Base-by-base conservation (phyloP, 495 filamentous ascomycete species). In the Xeromyces bisporus region DNA sequence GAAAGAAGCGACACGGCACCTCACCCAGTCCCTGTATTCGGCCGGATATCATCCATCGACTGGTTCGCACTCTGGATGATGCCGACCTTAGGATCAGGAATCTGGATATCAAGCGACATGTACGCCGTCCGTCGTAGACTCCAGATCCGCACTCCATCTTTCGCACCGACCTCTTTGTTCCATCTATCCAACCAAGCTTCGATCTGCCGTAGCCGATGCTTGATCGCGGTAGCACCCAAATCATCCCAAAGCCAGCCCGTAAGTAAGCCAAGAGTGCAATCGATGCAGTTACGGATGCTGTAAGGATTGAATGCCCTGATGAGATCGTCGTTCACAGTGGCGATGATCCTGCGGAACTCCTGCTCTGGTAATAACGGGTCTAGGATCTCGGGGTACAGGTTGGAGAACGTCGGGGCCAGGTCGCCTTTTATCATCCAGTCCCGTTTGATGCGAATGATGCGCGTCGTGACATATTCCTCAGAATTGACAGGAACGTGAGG, bases 231-330 rank as follows among this genome's bases (percentile, higher is more conserved):
- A 1, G 76, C 61, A 1, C 84, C 83, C 15, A 89, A 26, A 46
- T 96, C 89, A 30, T 99, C 89, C 80, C 81, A 93, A 9, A 94
- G 32, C 84, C 84, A 99, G 11, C 83, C 73, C 2, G 89, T 94
- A 16, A 80, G 48, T 25, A 93, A 46, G 0, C 85, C 84, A 38
- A 91, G 35, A 4, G 80, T 48, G 3, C 69, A 70, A 46, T 94
- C 86, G 2, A 91, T 26, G 46, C 80, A 74, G 36, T 83, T 87
- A 27, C 77, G 60, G 26, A 58, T 38, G 26, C 58, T 64, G 50
- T 68, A 83, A 12, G 87, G 86, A 36, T 75, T 71, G 46, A 87
- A 91, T 0, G 74, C 76, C 24, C 62, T 62, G 15, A 75, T 49
- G 10, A 93, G 55, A 39, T 75, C 68, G 7, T 67, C 57, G 38